Base-by-base conservation (phyloP, 495 filamentous ascomycete genomes). In the Aspergillus cristatus region DNA sequence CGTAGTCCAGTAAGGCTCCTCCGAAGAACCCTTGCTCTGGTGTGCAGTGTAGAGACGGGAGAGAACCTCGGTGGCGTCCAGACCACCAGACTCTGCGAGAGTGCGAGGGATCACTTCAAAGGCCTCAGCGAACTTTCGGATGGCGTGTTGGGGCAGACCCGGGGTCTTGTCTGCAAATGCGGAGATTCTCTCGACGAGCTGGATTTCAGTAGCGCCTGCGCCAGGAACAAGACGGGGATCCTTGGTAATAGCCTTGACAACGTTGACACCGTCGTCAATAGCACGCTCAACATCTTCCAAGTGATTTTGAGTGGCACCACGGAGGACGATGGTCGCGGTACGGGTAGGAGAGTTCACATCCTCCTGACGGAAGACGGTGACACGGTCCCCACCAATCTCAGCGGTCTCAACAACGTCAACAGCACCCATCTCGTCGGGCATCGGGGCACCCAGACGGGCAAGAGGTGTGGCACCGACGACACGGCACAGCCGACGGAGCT, bases 371-470 rank as follows among this genome's bases (percentile, higher is more conserved):
- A 99, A 99, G 14, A 97, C 90, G 7, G 93, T 99, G 28, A 99
- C 93, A 25, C 93, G 84, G 70, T 99, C 93, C 53, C 93, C 93
- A 40, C 93, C 93, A 57, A 99, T 97, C 65, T 99, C 93, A 31
- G 90, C 75, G 6, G 93, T 99, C 74, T 97, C 93, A 14, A 99
- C 90, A 18, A 99, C 63, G 63, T 99, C 93, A 42, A 97, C 72
- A 45, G 60, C 81, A 45, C 93, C 93, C 88, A 96, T 97, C 72
- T 99, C 93, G 51, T 99, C 93, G 16, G 93, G 93, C 93, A 99
- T 99, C 18, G 93, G 93, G 7, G 93, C 93, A 37, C 93, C 93
- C 34, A 99, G 75, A 49, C 93, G 81, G 24, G 93, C 93, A 38
- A 99, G 76, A 6, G 93, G 93, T 2, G 88, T 95, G 30, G 91